Conservation (phyloP, 805 yeast genomes). For the Candida mattraensis region DNA sequence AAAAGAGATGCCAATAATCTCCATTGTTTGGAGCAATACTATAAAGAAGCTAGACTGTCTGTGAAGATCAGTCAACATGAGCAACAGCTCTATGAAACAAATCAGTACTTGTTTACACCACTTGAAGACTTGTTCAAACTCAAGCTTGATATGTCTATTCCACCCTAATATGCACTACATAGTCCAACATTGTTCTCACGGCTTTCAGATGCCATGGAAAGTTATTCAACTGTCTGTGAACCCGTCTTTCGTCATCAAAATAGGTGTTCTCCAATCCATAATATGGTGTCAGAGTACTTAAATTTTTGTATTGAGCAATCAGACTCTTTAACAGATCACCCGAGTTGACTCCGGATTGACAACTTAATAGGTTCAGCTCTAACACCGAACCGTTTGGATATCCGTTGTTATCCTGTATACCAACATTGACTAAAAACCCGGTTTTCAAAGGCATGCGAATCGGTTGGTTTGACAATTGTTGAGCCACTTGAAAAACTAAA, state of each 20-base stretch:
- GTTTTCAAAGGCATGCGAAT: conserved; percentile 68
- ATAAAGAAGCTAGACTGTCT: conserved; percentile 3
- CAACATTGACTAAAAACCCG: conserved; percentile 57
- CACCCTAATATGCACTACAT: conserved; percentile 58
- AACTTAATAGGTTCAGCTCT: conserved; percentile 70
- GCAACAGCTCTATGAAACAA: conserved; percentile 3
- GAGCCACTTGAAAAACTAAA: conserved; percentile 55
- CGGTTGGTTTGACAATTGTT: conserved; percentile 70
- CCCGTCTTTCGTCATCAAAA: conserved; percentile 20
- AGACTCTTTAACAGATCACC: conserved; percentile 54
- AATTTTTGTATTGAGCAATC: conserved; percentile 59
- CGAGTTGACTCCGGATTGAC: conserved; percentile 65
- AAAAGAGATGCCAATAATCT: conserved; percentile 9
- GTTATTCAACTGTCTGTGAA: conserved; percentile 31
- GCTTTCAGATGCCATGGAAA: conserved; percentile 76
- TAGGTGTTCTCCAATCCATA: conserved; percentile 33
- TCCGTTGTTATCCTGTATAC: conserved; percentile 6
- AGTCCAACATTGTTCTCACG: conserved; percentile 60
- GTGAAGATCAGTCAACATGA: conserved; percentile 2
- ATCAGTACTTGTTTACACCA: background rate
- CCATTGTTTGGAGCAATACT: conserved; percentile 8
- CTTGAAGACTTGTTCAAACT: conserved; percentile 6
- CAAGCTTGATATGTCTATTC: conserved; percentile 21
- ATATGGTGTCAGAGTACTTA: conserved; percentile 38
- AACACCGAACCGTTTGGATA: conserved; percentile 32